Evolutionary conservation across 805 yeast species (phyloP).

Genomic region (Wickerhamomyces hampshirensis): DNA sequence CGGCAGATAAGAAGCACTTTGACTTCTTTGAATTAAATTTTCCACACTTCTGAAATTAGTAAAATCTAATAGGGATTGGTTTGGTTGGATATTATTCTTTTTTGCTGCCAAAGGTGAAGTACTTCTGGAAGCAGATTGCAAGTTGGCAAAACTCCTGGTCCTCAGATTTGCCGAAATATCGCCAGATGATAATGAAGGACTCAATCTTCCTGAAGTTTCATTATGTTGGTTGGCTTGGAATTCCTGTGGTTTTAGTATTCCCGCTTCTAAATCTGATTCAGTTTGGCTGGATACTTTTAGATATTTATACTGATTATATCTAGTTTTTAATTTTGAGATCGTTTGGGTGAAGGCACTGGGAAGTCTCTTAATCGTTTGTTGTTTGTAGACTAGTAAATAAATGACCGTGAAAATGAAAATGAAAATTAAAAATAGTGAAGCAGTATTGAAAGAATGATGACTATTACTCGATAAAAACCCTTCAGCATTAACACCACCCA

Average conservation of each 20-base stretch:
- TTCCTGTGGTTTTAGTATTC: constrained; percentile 10
- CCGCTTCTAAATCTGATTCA: constrained; percentile 21
- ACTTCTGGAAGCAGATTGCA: constrained; percentile 7
- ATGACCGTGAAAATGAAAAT: constrained; percentile 1
- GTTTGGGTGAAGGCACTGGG: constrained; percentile 12
- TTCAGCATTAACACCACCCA: constrained; percentile 14
- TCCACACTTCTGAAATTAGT: constrained; percentile 15
- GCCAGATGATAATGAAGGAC: constrained; percentile 17
- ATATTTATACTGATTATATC: constrained; percentile 18
- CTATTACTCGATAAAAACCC: constrained; percentile 4
- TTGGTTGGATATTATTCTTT: constrained; percentile 11
- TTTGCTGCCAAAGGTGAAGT: constrained; percentile 10
- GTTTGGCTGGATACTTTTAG: constrained; percentile 15
- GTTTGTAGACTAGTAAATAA: constrained; percentile 12
- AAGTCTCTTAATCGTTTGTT: constrained; percentile 10
- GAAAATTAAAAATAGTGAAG: constrained; percentile 12
- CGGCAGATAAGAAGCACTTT: constrained; percentile 5
- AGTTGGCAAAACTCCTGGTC: constrained; percentile 22
- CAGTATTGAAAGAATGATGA: constrained; percentile 1
- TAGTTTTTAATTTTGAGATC: constrained; percentile 12
- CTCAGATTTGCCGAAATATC: constrained; percentile 13
- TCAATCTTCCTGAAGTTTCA: constrained; percentile 18
- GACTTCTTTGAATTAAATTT: constrained; percentile 3
- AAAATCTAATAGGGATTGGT: constrained; percentile 18
- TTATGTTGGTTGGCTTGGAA: constrained; percentile 3